Conservation (phyloP, 345 rosid genomes). For the Heritiera fomes region DNA sequence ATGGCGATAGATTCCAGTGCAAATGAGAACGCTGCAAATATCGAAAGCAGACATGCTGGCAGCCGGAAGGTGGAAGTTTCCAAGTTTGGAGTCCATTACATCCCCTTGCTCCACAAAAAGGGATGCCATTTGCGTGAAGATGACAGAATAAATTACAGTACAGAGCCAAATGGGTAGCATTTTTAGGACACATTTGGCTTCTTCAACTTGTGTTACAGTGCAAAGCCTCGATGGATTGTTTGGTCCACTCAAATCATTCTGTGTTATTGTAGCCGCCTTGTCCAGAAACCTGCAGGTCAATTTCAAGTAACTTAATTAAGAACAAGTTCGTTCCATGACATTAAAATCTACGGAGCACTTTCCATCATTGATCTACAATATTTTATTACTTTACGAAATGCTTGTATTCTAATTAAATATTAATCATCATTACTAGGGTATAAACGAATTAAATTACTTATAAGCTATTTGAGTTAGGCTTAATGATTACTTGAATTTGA, state of each 20-base stretch:
- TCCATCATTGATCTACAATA: background rate
- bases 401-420: too few relatives aligned
- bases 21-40: conserved; percentile 68
- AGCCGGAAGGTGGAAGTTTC: conserved; percentile 70
- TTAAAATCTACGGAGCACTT: background rate
- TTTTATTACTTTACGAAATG: background rate
- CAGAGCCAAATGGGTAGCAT: conserved; percentile 71
- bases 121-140: conserved; percentile 79
- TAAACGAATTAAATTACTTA: too few relatives aligned
- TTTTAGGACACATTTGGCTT: conserved; percentile 70
- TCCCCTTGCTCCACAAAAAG: conserved; percentile 72
- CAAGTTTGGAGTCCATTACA: conserved; percentile 58
- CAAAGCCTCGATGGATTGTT: conserved; percentile 69
- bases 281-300: conserved; percentile 57
- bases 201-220: conserved; percentile 86
- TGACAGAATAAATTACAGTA: conserved; percentile 70
- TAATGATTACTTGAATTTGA: too few relatives aligned
- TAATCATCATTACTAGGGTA: too few relatives aligned
- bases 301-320: background rate
- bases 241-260: conserved; percentile 38
- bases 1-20: conserved; percentile 69
- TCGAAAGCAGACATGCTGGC: conserved; percentile 95
- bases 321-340: background rate
- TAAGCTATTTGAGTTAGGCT: too few relatives aligned
- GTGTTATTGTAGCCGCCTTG: conserved; percentile 80